Conservation (phyloP, 345 rosid species). For the Orychophragmus violaceus region DNA sequence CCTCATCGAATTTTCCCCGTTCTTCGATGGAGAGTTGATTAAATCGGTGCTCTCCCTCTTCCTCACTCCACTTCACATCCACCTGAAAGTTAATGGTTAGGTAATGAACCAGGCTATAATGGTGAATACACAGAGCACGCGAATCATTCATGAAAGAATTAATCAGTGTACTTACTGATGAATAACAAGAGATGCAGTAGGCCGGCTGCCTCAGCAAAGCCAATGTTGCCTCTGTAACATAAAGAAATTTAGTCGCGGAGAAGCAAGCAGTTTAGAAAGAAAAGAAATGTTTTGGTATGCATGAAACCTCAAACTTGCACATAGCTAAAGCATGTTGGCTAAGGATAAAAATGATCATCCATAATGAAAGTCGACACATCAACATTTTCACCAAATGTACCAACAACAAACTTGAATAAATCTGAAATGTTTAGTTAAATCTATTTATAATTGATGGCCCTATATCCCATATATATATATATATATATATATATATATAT, state of each 20-base stretch:
- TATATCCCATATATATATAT: not conserved
- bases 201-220: constrained; percentile 94
- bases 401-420: not conserved
- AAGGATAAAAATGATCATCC: not conserved
- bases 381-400: not conserved
- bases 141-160: too few relatives aligned
- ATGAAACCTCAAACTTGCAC: not conserved
- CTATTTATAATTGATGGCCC: not conserved
- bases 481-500: too few relatives aligned
- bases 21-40: constrained; percentile 95
- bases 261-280: not conserved
- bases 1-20: constrained; percentile 89
- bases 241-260: not conserved
- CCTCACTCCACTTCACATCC: constrained; percentile 66
- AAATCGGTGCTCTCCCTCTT: constrained; percentile 82
- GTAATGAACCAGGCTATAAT: not conserved
- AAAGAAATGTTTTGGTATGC: not conserved
- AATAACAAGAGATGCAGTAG: constrained; percentile 90
- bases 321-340: not conserved
- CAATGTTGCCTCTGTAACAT: constrained; percentile 68
- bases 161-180: constrained; percentile 54
- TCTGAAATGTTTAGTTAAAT: not conserved
- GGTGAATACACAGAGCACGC: constrained; percentile 1
- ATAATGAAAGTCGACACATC: not conserved
- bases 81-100: constrained; percentile 37